Conservation (phyloP, 2,329 filamentous ascomycete genomes). For the Hirsutella minnesotensis region DNA sequence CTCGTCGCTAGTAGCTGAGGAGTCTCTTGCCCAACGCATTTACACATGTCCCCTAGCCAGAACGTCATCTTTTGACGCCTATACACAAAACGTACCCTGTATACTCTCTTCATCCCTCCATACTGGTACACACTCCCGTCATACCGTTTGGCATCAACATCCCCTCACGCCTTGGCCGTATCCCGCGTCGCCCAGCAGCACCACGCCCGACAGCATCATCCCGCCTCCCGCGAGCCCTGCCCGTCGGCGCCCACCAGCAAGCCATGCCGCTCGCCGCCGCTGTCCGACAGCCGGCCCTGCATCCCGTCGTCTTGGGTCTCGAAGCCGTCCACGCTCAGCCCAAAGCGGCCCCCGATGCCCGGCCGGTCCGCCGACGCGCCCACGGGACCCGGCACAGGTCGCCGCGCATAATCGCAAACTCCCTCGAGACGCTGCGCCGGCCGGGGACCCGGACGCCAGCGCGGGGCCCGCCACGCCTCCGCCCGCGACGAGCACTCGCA, state of each 20-base stretch:
- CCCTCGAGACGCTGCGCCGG: conserved; percentile 26
- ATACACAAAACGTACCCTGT: too few species aligned
- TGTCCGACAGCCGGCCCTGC: conserved; percentile 6
- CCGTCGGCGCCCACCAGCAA: conserved; percentile 10
- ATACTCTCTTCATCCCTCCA: conserved; percentile 10
- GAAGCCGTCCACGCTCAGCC: neutral
- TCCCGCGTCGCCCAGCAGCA: conserved; percentile 36
- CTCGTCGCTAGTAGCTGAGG: too few species aligned
- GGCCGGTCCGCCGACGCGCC: conserved; percentile 12
- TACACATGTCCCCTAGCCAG: conserved; percentile 4
- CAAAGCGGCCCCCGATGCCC: conserved; percentile 9
- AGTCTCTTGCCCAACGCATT: too few species aligned
- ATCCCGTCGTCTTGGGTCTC: neutral
- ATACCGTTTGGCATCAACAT: conserved; percentile 22
- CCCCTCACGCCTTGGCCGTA: too few species aligned
- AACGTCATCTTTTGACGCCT: too few species aligned
- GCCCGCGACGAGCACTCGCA: conserved; percentile 16
- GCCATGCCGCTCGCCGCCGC: conserved; percentile 6
- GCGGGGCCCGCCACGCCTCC: conserved; percentile 21
- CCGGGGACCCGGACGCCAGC: conserved; percentile 14
- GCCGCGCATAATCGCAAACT: conserved; percentile 44
- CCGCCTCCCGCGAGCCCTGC: conserved; percentile 6
- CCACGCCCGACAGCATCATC: conserved; percentile 18
- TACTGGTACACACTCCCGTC: conserved; percentile 34
- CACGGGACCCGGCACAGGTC: conserved; percentile 35